phyloP scores from a whole-genome alignment of 495 filamentous ascomycete genomes.

The Schizothecium vesticola region DNA sequence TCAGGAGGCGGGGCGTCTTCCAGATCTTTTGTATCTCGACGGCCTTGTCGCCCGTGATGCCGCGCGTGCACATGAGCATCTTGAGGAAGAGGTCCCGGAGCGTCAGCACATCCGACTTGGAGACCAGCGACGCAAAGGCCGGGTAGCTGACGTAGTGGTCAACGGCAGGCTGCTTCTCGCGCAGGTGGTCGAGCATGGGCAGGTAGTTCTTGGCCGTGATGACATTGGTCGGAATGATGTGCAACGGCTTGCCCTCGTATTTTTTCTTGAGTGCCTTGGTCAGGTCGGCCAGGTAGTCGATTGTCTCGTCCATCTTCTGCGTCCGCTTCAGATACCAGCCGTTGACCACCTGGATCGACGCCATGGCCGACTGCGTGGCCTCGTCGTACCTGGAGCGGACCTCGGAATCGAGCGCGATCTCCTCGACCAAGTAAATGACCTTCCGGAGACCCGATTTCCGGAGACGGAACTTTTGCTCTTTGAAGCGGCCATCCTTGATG shows the following conservation, averaged over 20 bases:
- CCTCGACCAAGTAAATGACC: conserved; percentile 77
- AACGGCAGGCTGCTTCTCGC: conserved; percentile 37
- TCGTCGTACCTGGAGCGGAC: conserved; percentile 54
- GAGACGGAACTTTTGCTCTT: conserved; percentile 81
- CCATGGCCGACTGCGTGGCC: conserved; percentile 66
- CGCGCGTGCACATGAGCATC: conserved; percentile 80
- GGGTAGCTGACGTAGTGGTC: conserved; percentile 65
- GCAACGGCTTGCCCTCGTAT: conserved; percentile 51
- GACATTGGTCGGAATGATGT: conserved; percentile 60
- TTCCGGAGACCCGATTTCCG: conserved; percentile 65
- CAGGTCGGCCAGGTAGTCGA: conserved; percentile 72
- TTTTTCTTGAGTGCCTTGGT: conserved; percentile 60
- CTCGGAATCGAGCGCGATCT: conserved; percentile 51
- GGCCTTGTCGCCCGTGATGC: conserved; percentile 76
- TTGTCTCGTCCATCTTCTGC: conserved; percentile 70
- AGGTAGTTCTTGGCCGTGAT: conserved; percentile 68
- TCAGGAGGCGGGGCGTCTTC: conserved; percentile 64
- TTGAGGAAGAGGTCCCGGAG: conserved; percentile 74
- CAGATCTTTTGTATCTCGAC: conserved; percentile 72
- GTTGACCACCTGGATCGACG: conserved; percentile 75
- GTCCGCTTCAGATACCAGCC: conserved; percentile 80
- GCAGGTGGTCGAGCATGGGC: conserved; percentile 55
- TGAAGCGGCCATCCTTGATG: conserved; percentile 79
- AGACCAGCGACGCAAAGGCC: conserved; percentile 64
- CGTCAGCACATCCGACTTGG: conserved; percentile 68